Base-by-base conservation (phyloP, 306 rosid species). In the Glycine latifolia region DNA sequence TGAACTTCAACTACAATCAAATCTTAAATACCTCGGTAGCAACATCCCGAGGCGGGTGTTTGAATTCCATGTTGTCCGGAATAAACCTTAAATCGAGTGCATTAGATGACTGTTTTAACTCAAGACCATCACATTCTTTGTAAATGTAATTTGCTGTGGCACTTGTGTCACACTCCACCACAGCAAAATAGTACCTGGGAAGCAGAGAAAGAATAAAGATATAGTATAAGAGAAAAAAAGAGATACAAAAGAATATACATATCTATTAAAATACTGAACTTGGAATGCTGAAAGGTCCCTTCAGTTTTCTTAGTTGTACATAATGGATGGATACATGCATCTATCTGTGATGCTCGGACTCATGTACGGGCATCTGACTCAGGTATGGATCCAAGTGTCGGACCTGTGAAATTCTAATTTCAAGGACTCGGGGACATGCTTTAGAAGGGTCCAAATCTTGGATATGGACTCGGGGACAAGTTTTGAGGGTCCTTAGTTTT, bases 71-170 rank as follows among this genome's bases (percentile, higher is more conserved):
- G 5, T 92, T 83, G 70, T 95, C 96, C 0, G 97, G 99, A 85
- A 95, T 93, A 83, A 95, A 95, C 86, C 99, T 91, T 83, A 95
- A 85, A 77, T 95, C 98, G 59, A 93, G 92, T 76, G 86, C 83
- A 91, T 91, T 93, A 41, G 99, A 91, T 26, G 97, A 90, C 59
- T 91, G 87, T 76, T 74, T 87, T 52, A 93, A 84, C 85, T 93
- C 99, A 79, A 84, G 75, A 77, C 98, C 96, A 44, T 95, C 96
- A 88, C 97, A 90, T 70, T 87, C 88, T 81, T 88, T 88, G 87
- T 93, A 93, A 75, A 95, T 89, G 86, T 85, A 82, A 89, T 91
- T 88, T 55, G 98, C 96, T 14, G 98, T 95, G 61, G 90, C 81
- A 73, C 66, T 61, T 10, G 98, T 87, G 78, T 95, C 98, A 79